These are phyloP conservation scores for Rhodotorula kratochvilovae DNA, from an alignment of 768 basidiomycete genomes.

Conservation along the genomic window DNA sequence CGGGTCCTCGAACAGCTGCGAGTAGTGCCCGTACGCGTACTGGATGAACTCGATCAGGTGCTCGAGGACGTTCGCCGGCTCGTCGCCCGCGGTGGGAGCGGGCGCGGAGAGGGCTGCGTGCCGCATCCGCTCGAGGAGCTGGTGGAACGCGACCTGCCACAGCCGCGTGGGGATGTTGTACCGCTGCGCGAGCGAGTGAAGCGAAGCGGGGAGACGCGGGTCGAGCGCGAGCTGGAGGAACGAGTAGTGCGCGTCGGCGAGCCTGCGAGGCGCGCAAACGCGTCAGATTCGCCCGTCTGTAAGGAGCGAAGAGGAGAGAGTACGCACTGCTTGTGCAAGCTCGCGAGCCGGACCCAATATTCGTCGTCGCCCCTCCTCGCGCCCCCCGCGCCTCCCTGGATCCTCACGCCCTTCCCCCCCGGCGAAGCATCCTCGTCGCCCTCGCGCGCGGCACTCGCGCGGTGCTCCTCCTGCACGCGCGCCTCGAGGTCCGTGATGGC, in stretches of 20 bases:
- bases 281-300: conserved; percentile 54
- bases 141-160: conserved; percentile 88
- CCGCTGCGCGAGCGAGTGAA: conserved; percentile 82
- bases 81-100: conserved; percentile 31
- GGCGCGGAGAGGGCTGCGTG: conserved; percentile 64
- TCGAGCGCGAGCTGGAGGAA: conserved; percentile 79
- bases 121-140: conserved; percentile 81
- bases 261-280: conserved; percentile 73
- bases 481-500: conserved; percentile 73
- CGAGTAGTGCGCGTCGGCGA: conserved; percentile 84
- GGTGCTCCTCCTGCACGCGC: conserved; percentile 71
- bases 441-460: conserved; percentile 57
- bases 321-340: conserved; percentile 74
- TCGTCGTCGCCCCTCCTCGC: conserved; percentile 41
- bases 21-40: conserved; percentile 91
- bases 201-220: conserved; percentile 77
- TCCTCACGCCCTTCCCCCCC: conserved; percentile 11
- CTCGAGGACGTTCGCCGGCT: conserved; percentile 63
- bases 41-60: conserved; percentile 91
- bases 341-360: conserved; percentile 50
- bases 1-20: conserved; percentile 77
- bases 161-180: conserved; percentile 93
- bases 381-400: conserved; percentile 8
- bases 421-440: no score
- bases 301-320: conserved; percentile 21